phyloP scores from a whole-genome alignment of 2,329 filamentous ascomycete species.

The Aspergillus quadrilineatus region DNA sequence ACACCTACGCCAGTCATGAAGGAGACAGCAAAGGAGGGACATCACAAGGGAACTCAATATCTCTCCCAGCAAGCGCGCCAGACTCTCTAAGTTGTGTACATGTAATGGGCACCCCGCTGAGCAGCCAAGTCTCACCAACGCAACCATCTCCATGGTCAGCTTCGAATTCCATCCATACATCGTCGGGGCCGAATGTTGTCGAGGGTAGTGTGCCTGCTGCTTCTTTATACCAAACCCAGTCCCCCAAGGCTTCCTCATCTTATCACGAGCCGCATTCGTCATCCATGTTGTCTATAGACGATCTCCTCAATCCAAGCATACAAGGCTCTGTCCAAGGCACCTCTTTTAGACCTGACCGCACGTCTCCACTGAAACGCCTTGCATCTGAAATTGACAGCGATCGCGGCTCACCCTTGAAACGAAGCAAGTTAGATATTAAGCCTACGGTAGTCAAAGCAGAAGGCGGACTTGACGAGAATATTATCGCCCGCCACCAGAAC shows the following conservation, averaged over 20 bases:
- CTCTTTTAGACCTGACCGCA: conserved; percentile 4
- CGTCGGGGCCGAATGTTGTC: conserved; percentile 22
- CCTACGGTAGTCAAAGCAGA: background rate
- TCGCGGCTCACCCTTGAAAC: conserved; percentile 19
- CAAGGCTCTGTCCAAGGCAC: conserved; percentile 6
- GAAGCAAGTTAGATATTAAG: background rate
- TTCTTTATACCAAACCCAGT: conserved; percentile 14
- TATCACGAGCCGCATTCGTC: conserved; percentile 19
- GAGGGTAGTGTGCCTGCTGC: conserved; percentile 16
- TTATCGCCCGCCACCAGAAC: conserved; percentile 23
- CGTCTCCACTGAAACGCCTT: conserved; percentile 16
- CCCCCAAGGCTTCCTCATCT: conserved; percentile 22
- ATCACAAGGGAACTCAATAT: conserved; percentile 19
- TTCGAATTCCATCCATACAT: conserved; percentile 24
- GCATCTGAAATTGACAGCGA: conserved; percentile 14
- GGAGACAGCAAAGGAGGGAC: conserved; percentile 16
- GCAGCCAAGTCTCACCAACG: conserved; percentile 16
- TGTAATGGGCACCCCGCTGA: conserved; percentile 25
- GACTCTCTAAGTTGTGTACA: conserved; percentile 13
- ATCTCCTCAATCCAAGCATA: background rate
- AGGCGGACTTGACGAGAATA: conserved; percentile 9
- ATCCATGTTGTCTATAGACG: conserved; percentile 13
- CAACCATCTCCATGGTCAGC: conserved; percentile 20
- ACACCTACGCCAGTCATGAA: conserved; percentile 32
- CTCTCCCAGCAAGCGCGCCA: conserved; percentile 9